A percentile compares a stretch with the other conserved stretches of the same genome.
Evolutionary conservation across 768 basidiomycete genomes (phyloP).

Genomic region (Mycena crocata): DNA sequence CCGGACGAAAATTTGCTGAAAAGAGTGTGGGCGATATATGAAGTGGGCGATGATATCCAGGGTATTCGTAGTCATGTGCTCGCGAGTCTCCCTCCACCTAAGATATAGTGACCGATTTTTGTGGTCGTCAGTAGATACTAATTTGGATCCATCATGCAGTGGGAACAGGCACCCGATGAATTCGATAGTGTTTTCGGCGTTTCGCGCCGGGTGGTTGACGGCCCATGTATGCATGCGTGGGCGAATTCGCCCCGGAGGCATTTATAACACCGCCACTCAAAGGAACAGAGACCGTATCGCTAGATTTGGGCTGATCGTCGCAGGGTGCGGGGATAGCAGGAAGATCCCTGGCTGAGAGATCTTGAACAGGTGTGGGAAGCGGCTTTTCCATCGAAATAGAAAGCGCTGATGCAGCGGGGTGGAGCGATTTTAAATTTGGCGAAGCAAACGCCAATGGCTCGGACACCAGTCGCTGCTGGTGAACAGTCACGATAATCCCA

Average conservation of each 20-base stretch:
- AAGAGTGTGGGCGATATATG: no score
- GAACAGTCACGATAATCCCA: constrained; percentile 22
- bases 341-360: not conserved
- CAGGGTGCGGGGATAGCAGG: not conserved
- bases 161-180: not conserved
- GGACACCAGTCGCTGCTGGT: constrained; percentile 9
- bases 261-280: no score
- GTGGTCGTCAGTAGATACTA: not conserved
- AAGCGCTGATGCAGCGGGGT: constrained; percentile 1
- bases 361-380: constrained; percentile 4
- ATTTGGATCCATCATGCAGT: not conserved
- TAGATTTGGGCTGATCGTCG: not conserved
- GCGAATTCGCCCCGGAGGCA: no score
- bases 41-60: no score
- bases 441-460: not conserved
- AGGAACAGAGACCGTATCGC: not conserved
- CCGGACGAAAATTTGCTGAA: no score
- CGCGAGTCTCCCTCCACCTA: no score
- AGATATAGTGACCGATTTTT: no score
- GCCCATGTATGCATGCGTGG: not conserved
- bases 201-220: not conserved
- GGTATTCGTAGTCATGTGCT: no score
- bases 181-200: constrained; percentile 14
- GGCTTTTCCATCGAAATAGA: constrained; percentile 11
- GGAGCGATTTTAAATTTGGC: no score